Conservation (phyloP, 2,329 filamentous ascomycete species). For the Hymenoscyphus infarciens region DNA sequence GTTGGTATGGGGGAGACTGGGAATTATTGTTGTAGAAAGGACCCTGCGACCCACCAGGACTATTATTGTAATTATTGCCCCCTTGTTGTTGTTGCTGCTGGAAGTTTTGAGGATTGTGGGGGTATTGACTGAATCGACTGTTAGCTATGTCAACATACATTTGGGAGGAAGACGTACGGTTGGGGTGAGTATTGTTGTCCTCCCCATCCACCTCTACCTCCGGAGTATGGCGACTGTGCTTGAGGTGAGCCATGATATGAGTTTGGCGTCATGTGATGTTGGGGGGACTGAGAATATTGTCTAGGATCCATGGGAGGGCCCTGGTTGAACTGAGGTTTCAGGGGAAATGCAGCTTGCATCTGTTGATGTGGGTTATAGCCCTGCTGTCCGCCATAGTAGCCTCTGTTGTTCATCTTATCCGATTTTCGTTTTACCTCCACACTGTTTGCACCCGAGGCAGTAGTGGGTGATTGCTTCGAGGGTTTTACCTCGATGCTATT, state of each 20-base stretch:
- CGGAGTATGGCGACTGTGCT: slow-evolving; percentile 56
- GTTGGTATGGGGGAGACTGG: slow-evolving; percentile 49
- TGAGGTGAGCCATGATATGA: slow-evolving; percentile 59
- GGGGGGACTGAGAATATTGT: slow-evolving; percentile 56
- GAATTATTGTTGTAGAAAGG: slow-evolving; percentile 49
- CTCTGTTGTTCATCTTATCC: slow-evolving; percentile 36
- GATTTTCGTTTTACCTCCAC: slow-evolving; percentile 36
- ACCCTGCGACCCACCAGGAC: slow-evolving; percentile 50
- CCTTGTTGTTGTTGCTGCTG: slow-evolving; percentile 45
- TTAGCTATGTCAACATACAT: slow-evolving; percentile 32
- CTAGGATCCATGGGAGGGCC: slow-evolving; percentile 35
- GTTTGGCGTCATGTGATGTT: slow-evolving; percentile 50
- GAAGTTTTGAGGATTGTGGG: slow-evolving; percentile 54
- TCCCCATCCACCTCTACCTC: slow-evolving; percentile 51
- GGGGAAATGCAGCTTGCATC: slow-evolving; percentile 37
- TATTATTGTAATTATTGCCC: slow-evolving; percentile 31
- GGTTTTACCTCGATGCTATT: slow-evolving; percentile 35
- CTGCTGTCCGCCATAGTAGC: slow-evolving; percentile 35
- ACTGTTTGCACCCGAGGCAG: slow-evolving; percentile 37
- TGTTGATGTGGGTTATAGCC: slow-evolving; percentile 37
- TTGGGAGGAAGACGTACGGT: slow-evolving; percentile 42
- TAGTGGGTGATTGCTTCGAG: slow-evolving; percentile 24
- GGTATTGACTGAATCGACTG: slow-evolving; percentile 53
- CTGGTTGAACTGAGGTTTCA: slow-evolving; percentile 38
- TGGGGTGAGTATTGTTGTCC: slow-evolving; percentile 41